phyloP scores from a whole-genome alignment of 371 early-diverging fungal genomes.

The Gilbertella persicaria region DNA sequence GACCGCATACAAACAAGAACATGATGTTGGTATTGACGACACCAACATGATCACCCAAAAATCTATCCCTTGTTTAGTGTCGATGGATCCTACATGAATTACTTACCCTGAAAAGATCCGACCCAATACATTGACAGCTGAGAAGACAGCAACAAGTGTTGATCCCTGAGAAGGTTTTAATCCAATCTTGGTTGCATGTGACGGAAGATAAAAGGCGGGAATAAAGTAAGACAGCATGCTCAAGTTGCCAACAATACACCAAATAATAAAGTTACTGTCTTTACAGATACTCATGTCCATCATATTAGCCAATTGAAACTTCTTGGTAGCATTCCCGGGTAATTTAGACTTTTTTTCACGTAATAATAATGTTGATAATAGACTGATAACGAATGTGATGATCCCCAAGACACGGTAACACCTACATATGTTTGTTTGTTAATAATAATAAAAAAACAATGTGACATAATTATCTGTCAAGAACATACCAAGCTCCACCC shows the following conservation, averaged over 20 bases:
- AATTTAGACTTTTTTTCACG: constrained; percentile 29
- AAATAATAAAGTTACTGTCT: constrained; percentile 27
- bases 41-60: constrained; percentile 55
- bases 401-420: constrained; percentile 59
- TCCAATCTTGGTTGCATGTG: constrained; percentile 36
- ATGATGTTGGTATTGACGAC: constrained; percentile 55
- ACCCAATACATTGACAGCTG: constrained; percentile 35
- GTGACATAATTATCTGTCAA: not conserved
- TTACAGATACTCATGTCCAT: constrained; percentile 22
- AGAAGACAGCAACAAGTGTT: constrained; percentile 29
- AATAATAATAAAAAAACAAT: not conserved
- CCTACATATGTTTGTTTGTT: too few species aligned
- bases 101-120: constrained; percentile 38
- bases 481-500: constrained; percentile 53
- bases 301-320: constrained; percentile 12
- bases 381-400: constrained; percentile 42
- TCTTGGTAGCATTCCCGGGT: too few species aligned
- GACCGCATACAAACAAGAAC: constrained; percentile 46
- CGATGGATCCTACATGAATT: not conserved
- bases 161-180: constrained; percentile 36
- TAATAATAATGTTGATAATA: constrained; percentile 37
- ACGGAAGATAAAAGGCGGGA: constrained; percentile 44
- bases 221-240: constrained; percentile 40
- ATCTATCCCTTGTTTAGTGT: constrained; percentile 1
- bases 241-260: constrained; percentile 35